Conservation (phyloP, 495 filamentous ascomycete species). For the Tuber aestivum region DNA sequence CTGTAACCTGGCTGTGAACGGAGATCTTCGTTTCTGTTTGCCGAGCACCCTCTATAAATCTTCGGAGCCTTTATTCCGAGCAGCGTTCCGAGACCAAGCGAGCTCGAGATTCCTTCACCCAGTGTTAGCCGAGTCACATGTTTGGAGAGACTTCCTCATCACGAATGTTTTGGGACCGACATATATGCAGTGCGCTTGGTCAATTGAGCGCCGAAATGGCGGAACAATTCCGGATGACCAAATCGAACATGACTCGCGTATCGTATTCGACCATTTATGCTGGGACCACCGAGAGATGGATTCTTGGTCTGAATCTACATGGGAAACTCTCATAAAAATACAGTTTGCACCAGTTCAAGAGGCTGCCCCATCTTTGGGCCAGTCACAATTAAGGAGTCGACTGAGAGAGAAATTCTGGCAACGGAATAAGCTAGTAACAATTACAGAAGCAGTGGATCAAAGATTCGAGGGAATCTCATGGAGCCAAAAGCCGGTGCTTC, state of each 20-base stretch:
- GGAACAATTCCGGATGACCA: slow-evolving; percentile 13
- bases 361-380: background rate
- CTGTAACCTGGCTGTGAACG: slow-evolving; percentile 24
- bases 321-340: slow-evolving; percentile 9
- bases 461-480: slow-evolving; percentile 25
- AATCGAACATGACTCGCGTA: slow-evolving; percentile 16
- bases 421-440: slow-evolving; percentile 10
- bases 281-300: slow-evolving; percentile 25
- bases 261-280: slow-evolving; percentile 26
- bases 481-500: slow-evolving; percentile 27
- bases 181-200: slow-evolving; percentile 21
- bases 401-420: background rate
- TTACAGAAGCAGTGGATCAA: slow-evolving; percentile 12
- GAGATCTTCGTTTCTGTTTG: slow-evolving; percentile 17
- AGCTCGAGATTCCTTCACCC: slow-evolving; percentile 28
- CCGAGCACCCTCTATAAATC: slow-evolving; percentile 22
- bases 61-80: slow-evolving; percentile 19
- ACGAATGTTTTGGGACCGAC: background rate
- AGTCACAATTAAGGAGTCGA: background rate
- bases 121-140: background rate
- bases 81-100: slow-evolving; percentile 31
- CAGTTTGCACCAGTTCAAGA: slow-evolving; percentile 17
- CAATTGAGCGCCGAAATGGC: slow-evolving; percentile 19
- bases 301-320: slow-evolving; percentile 7
- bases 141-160: slow-evolving; percentile 18